A percentile compares a stretch with the other conserved stretches of the same genome.
Evolutionary conservation across 805 yeast species (phyloP).

Genomic region (Cyberlindnera euphorbiae): DNA sequence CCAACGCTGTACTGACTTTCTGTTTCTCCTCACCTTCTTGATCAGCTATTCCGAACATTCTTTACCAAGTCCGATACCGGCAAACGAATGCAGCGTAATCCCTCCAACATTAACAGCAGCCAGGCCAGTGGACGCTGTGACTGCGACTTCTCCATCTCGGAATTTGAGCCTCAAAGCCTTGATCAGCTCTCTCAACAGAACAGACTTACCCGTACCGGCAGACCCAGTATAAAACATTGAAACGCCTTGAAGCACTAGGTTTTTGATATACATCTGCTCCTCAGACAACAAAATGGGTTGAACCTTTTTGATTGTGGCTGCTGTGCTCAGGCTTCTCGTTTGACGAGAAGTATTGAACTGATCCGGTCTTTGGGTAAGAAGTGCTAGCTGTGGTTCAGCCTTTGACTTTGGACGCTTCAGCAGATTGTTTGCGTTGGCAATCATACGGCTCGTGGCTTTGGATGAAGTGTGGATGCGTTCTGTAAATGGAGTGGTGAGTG

Average conservation of each 20-base stretch:
- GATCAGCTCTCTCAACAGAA: conserved; percentile 64
- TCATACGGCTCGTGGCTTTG: too few species aligned
- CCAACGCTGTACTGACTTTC: conserved; percentile 53
- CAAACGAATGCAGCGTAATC: conserved; percentile 66
- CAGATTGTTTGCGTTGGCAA: background rate
- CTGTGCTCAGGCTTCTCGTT: conserved; percentile 8
- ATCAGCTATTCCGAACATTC: conserved; percentile 44
- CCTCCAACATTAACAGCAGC: conserved; percentile 85
- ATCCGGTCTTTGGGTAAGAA: conserved; percentile 13
- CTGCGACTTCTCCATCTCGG: conserved; percentile 48
- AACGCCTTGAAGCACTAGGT: conserved; percentile 56
- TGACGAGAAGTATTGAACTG: background rate
- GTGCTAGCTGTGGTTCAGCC: conserved; percentile 8
- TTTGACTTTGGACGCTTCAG: conserved; percentile 6
- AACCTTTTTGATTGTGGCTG: conserved; percentile 14
- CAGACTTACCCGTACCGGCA: conserved; percentile 98
- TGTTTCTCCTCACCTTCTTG: conserved; percentile 49
- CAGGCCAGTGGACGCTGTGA: conserved; percentile 81
- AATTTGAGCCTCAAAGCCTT: conserved; percentile 44
- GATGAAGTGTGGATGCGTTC: too few species aligned
- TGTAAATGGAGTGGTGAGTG: too few species aligned
- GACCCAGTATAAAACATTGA: conserved; percentile 93
- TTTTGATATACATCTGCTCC: conserved; percentile 65
- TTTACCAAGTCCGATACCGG: conserved; percentile 72
- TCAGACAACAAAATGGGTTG: conserved; percentile 37